Evolutionary conservation across 257 asterid genomes (phyloP), one percentile per base, ranked within the genome.

Genomic region (Nicotiana undulata): DNA sequence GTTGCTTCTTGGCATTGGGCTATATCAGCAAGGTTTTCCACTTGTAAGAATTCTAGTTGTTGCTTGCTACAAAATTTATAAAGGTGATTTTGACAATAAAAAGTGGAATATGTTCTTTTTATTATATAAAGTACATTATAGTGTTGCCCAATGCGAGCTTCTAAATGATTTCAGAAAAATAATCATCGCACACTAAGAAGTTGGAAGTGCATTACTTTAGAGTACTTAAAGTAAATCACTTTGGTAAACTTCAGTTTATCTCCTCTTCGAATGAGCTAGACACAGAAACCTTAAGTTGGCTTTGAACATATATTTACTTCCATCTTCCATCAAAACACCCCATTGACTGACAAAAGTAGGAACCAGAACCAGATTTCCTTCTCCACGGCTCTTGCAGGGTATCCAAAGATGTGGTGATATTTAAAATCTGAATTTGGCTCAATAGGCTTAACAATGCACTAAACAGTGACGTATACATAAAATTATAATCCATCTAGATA

Each of bases 1-100:
- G 37, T 85, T 91, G 46, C 95, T 94, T 26, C 97, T 91, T 56
- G 98, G 98, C 58, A 91, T 93, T 37, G 98, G 98, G 16, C 97
- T 94, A 65, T 94, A 88, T 77, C 91, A 88, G 81, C 93, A 90
- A 40, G 98, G 98, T 20, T 93, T 94, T 84, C 98, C 98, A 0
- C 85, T 92, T 90, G 98, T 94, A 91, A 34, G 92, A 72, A 37
- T 31, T 32, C 37, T 32, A 32, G 4, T 32, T 65, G 51, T 11
- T 26, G 26, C 4, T 52, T 22, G 52, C 9, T 76, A 26, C 10
- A 22, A 9, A 22, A 29, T 60, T 22, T 3, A 55, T 58, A 26
- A 1, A 26, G 28, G 28, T 26, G 28, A 26, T 26, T 26, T 26
- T 26, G 28, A 26, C 28, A 26, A 26, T 26, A 26, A 26, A 26